Evolutionary conservation across 768 basidiomycete species (phyloP).

Genomic region (Boletus rex-veris): DNA sequence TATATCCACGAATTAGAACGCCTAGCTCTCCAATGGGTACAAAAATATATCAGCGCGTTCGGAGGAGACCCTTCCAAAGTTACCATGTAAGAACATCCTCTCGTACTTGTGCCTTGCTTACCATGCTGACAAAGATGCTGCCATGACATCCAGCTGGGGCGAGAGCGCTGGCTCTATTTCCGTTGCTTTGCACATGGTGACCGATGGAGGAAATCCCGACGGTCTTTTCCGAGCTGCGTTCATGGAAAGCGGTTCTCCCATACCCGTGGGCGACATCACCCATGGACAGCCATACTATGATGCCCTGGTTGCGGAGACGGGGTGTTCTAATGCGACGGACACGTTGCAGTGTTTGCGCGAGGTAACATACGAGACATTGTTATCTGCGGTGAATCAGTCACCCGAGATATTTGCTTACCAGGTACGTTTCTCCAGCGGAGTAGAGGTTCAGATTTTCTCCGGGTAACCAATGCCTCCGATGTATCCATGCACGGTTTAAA

Average conservation of each 20-base stretch:
- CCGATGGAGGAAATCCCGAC: slow-evolving; percentile 20
- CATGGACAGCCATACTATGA: slow-evolving; percentile 29
- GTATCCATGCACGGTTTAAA: background rate
- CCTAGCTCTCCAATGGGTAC: slow-evolving; percentile 51
- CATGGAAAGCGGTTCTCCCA: slow-evolving; percentile 43
- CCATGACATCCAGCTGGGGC: slow-evolving; percentile 24
- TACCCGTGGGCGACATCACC: slow-evolving; percentile 21
- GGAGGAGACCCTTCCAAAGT: slow-evolving; percentile 56
- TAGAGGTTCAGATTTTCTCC: too few species aligned
- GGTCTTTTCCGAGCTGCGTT: slow-evolving; percentile 12
- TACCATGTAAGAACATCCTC: slow-evolving; percentile 16
- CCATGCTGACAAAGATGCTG: background rate
- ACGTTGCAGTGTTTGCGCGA: slow-evolving; percentile 34
- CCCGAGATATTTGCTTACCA: slow-evolving; percentile 19
- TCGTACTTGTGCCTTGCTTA: background rate
- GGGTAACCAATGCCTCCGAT: too few species aligned
- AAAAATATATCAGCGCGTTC: slow-evolving; percentile 54
- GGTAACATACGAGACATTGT: slow-evolving; percentile 29
- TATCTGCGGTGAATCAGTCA: slow-evolving; percentile 32
- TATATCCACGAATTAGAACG: slow-evolving; percentile 19
- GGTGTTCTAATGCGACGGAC: slow-evolving; percentile 28
- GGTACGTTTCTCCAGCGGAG: background rate
- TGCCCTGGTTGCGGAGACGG: slow-evolving; percentile 25
- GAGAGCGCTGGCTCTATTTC: slow-evolving; percentile 37
- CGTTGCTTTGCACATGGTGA: slow-evolving; percentile 28